Percentiles rank a stretch among this genome's conserved stretches.
Evolutionary conservation across 352 stramenopile species (phyloP).

Genomic region (Peronospora destructor): DNA sequence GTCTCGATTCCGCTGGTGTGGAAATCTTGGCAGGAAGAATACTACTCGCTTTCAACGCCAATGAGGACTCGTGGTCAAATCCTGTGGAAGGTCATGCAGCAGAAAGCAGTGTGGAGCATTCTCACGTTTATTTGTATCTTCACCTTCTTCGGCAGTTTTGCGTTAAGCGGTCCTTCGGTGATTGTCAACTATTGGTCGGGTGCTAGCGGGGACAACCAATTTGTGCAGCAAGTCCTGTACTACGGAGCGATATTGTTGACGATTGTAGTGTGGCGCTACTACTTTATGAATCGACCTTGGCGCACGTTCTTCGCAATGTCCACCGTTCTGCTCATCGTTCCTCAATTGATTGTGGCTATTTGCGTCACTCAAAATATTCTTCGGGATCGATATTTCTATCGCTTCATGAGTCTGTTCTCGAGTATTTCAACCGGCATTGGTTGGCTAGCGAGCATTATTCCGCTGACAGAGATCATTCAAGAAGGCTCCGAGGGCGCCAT

Average conservation of each 20-base stretch:
- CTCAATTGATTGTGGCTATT: conserved; percentile 16
- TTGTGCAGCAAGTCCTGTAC: conserved; percentile 20
- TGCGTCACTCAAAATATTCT: conserved; percentile 20
- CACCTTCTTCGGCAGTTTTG: conserved; percentile 35
- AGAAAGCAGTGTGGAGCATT: conserved; percentile 45
- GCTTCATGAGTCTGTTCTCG: conserved; percentile 17
- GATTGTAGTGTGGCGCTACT: conserved; percentile 30
- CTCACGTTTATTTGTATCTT: conserved; percentile 39
- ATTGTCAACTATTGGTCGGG: conserved; percentile 30
- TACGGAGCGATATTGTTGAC: conserved; percentile 21
- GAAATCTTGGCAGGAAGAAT: conserved; percentile 39
- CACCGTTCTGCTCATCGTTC: conserved; percentile 22
- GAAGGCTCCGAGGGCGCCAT: conserved; percentile 48
- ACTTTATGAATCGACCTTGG: conserved; percentile 41
- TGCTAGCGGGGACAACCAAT: conserved; percentile 17
- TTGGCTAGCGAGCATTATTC: conserved; percentile 27
- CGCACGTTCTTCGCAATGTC: conserved; percentile 23
- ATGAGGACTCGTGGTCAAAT: conserved; percentile 36
- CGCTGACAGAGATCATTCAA: conserved; percentile 48
- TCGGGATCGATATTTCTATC: conserved; percentile 27
- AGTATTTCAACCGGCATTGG: conserved; percentile 16
- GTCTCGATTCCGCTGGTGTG: conserved; percentile 31
- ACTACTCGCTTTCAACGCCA: conserved; percentile 34
- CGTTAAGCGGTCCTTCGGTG: conserved; percentile 21
- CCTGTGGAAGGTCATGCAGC: conserved; percentile 48